These are phyloP conservation scores for Eutrema japonicum DNA, from an alignment of 345 rosid genomes.

Conservation along the genomic window DNA sequence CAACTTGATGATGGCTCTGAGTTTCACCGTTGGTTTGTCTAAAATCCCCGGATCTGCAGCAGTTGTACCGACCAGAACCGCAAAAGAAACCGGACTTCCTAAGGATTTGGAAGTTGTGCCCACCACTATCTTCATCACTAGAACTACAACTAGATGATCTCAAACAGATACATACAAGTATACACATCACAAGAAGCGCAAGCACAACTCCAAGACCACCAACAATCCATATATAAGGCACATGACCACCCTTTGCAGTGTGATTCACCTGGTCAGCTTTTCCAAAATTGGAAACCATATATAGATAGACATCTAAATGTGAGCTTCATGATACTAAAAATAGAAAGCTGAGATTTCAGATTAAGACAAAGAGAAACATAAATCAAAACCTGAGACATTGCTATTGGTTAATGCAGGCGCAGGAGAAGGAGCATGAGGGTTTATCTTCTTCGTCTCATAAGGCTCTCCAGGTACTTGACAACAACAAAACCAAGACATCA, in stretches of 20 bases:
- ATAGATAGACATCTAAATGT: constrained; percentile 5
- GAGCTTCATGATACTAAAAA: constrained; percentile 31
- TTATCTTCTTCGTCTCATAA: constrained; percentile 52
- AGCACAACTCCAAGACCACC: constrained; percentile 78
- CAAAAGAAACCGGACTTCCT: constrained; percentile 84
- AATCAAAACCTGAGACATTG: constrained; percentile 56
- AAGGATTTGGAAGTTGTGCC: constrained; percentile 82
- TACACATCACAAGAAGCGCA: constrained; percentile 55
- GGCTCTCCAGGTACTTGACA: constrained; percentile 86
- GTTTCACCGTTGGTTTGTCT: constrained; percentile 68
- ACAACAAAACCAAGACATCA: constrained; percentile 20
- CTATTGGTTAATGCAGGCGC: constrained; percentile 56
- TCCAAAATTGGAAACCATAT: constrained; percentile 40
- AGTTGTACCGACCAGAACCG: constrained; percentile 78
- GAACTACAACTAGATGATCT: constrained; percentile 66
- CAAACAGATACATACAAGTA: constrained; percentile 60
- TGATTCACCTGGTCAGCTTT: constrained; percentile 59
- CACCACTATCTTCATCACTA: constrained; percentile 48
- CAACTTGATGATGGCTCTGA: constrained; percentile 55
- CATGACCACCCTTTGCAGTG: constrained; percentile 48
- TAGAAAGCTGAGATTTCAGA: constrained; percentile 16
- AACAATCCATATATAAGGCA: constrained; percentile 82
- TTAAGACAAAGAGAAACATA: not conserved
- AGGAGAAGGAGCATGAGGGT: constrained; percentile 63
- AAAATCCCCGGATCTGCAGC: constrained; percentile 71